These are phyloP conservation scores for Arthrobotrys sinensis DNA, from an alignment of 2,329 filamentous ascomycete species.

Conservation along the genomic window DNA sequence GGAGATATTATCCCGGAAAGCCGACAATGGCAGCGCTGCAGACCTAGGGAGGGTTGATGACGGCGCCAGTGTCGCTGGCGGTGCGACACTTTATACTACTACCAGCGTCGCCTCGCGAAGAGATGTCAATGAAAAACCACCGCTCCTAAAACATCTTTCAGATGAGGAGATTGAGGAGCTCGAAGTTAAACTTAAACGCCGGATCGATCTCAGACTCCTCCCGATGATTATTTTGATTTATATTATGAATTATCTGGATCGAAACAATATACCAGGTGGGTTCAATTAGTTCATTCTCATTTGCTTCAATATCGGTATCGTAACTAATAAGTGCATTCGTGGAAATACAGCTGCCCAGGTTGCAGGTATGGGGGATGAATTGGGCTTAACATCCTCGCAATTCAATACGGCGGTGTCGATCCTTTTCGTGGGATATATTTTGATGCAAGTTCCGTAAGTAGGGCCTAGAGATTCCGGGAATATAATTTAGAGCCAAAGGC, in stretches of 20 bases:
- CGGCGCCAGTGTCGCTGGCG: slow-evolving; percentile 18
- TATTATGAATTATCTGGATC: slow-evolving; percentile 80
- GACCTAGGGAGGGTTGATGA: slow-evolving; percentile 80
- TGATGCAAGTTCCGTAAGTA: slow-evolving; percentile 66
- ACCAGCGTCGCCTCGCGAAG: slow-evolving; percentile 37
- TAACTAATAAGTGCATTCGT: background rate
- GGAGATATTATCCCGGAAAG: slow-evolving; percentile 34
- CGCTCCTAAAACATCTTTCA: slow-evolving; percentile 69
- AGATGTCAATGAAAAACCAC: slow-evolving; percentile 61
- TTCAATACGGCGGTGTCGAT: slow-evolving; percentile 69
- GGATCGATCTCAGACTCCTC: slow-evolving; percentile 79
- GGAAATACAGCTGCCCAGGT: slow-evolving; percentile 69
- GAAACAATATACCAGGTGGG: slow-evolving; percentile 72
- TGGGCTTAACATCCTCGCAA: slow-evolving; percentile 68
- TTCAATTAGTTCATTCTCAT: background rate
- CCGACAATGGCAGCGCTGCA: slow-evolving; percentile 75
- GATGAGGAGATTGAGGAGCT: slow-evolving; percentile 71
- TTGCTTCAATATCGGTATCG: background rate
- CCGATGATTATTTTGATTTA: slow-evolving; percentile 82
- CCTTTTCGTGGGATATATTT: slow-evolving; percentile 67
- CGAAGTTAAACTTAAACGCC: slow-evolving; percentile 76
- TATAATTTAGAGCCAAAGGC: background rate
- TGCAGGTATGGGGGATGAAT: slow-evolving; percentile 71
- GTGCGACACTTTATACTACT: slow-evolving; percentile 18
- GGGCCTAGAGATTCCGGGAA: background rate